A percentile compares a stretch with the other conserved stretches of the same genome.
These are phyloP conservation scores for Castanea sativa DNA, from an alignment of 306 rosid species.

Conservation along the genomic window DNA sequence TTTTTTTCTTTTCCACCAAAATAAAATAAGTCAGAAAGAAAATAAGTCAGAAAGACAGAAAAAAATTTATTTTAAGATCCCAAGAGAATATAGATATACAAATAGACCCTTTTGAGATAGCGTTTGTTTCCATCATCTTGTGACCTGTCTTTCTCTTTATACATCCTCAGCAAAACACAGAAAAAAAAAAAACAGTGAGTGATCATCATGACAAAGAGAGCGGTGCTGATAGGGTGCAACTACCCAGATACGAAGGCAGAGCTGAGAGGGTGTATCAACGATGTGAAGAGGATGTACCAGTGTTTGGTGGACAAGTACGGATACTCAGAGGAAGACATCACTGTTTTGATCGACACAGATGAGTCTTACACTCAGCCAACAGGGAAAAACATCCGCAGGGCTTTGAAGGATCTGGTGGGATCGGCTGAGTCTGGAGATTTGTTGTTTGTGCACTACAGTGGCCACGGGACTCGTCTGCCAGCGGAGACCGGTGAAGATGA, in stretches of 20 bases:
- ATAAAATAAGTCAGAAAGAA: too few species aligned
- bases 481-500: slow-evolving; percentile 94
- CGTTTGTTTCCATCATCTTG: too few species aligned
- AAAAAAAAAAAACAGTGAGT: not conserved
- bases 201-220: slow-evolving; percentile 59
- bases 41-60: too few species aligned
- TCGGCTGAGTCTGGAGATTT: slow-evolving; percentile 57
- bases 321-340: slow-evolving; percentile 49
- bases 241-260: slow-evolving; percentile 75
- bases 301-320: slow-evolving; percentile 55
- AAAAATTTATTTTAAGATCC: too few species aligned
- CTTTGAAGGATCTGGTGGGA: slow-evolving; percentile 46
- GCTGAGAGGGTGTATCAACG: slow-evolving; percentile 76
- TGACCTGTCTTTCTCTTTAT: not conserved
- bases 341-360: slow-evolving; percentile 73
- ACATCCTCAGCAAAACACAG: not conserved
- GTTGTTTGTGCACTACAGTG: slow-evolving; percentile 77
- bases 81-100: too few species aligned
- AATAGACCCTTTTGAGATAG: too few species aligned
- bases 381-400: slow-evolving; percentile 67
- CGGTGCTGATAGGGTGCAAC: slow-evolving; percentile 79
- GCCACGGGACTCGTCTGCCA: slow-evolving; percentile 88
- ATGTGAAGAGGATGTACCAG: slow-evolving; percentile 55
- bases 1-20: too few species aligned
- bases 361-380: slow-evolving; percentile 69